These are phyloP conservation scores for Hortiboletus campestris DNA, from an alignment of 768 basidiomycete genomes.

Conservation along the genomic window DNA sequence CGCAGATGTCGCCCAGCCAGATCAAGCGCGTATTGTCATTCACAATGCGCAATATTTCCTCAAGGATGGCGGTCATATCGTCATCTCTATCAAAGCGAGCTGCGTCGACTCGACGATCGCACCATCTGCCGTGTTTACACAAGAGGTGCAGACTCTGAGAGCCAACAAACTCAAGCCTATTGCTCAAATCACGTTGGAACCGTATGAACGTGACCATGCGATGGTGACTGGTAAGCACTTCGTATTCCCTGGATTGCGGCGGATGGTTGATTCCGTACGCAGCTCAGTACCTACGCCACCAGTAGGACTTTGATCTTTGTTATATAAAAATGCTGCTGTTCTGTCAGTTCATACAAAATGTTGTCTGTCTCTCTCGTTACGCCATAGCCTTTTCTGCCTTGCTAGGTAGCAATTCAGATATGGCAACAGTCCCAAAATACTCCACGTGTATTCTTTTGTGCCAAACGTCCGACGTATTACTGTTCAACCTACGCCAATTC, in stretches of 20 bases:
- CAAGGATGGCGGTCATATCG: slow-evolving; percentile 86
- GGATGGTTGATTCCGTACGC: not conserved
- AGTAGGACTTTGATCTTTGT: slow-evolving; percentile 17
- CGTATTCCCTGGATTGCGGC: not conserved
- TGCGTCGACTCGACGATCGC: slow-evolving; percentile 97
- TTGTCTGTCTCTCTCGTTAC: slow-evolving; percentile 10
- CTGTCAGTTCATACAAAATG: slow-evolving; percentile 15
- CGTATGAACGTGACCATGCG: slow-evolving; percentile 87
- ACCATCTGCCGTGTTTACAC: slow-evolving; percentile 85
- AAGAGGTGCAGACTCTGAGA: slow-evolving; percentile 80
- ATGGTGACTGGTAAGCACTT: slow-evolving; percentile 73
- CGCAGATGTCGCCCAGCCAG: slow-evolving; percentile 97
- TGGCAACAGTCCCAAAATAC: not conserved
- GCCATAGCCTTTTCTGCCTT: not conserved
- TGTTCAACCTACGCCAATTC: not conserved
- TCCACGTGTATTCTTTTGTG: slow-evolving; percentile 7
- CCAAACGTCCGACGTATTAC: not conserved
- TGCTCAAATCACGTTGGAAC: slow-evolving; percentile 94
- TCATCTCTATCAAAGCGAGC: slow-evolving; percentile 98
- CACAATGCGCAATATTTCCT: slow-evolving; percentile 95
- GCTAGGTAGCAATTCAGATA: not conserved
- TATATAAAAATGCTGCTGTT: slow-evolving; percentile 17
- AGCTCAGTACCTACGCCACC: slow-evolving; percentile 51
- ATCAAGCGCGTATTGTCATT: slow-evolving; percentile 95
- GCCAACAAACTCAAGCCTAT: slow-evolving; percentile 84